Conservation (phyloP, 768 basidiomycete genomes). For the Nidularia pulvinata region DNA sequence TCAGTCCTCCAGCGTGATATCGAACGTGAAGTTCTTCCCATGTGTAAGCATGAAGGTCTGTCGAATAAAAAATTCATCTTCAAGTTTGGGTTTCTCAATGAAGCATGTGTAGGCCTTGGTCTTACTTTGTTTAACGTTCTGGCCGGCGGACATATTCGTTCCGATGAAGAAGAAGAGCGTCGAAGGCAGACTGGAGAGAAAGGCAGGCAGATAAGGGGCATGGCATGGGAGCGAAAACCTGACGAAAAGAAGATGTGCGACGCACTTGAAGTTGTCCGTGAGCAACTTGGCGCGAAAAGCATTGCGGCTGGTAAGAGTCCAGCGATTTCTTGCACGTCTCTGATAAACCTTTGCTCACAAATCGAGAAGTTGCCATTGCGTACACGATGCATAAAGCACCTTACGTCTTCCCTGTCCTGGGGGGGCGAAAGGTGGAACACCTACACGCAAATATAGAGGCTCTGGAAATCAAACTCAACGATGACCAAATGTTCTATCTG, state of each 20-base stretch:
- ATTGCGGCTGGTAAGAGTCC: neutral
- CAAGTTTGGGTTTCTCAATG: neutral
- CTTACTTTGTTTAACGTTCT: neutral
- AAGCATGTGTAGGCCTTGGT: neutral
- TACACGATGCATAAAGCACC: constrained; percentile 1
- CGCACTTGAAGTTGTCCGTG: neutral
- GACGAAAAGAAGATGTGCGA: neutral
- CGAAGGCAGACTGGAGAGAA: neutral
- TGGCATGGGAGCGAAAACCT: neutral
- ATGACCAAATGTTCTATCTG: constrained; percentile 33
- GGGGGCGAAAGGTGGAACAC: constrained; percentile 34
- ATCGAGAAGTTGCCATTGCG: neutral
- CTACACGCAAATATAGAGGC: constrained; percentile 41
- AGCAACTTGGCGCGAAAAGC: neutral
- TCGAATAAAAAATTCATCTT: neutral
- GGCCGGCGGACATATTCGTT: neutral
- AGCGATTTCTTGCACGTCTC: too few relatives aligned
- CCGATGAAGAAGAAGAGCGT: neutral
- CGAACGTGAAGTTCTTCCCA: neutral
- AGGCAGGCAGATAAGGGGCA: neutral
- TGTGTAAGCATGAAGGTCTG: neutral
- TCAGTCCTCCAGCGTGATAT: neutral
- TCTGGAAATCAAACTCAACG: constrained; percentile 33
- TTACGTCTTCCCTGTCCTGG: constrained; percentile 4
- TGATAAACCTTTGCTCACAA: too few relatives aligned